Base-by-base conservation (phyloP, 2,329 filamentous ascomycete species). In the Aspergillus terreus region DNA sequence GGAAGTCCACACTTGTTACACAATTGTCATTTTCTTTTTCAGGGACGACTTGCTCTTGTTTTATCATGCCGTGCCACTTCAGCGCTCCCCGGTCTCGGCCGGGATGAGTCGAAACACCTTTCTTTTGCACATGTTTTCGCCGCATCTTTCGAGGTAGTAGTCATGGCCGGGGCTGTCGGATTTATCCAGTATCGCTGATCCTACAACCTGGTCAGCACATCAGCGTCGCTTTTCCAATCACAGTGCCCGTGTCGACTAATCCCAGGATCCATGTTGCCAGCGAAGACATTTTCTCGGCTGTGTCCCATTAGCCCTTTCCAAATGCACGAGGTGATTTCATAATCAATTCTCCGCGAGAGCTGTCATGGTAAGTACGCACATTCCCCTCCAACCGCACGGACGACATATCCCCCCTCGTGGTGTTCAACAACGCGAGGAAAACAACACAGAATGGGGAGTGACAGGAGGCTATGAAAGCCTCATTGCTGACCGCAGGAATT, bases 1-100 rank as follows among this genome's bases (percentile, higher is more conserved):
- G 50, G 19, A 45, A 17, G 32, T 30, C 33, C 47, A 38, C 51
- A 44, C 44, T 47, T 42, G 62, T 63, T 55, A 59, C 58, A 64
- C 63, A 30, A 38, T 54, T 42, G 43, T 21, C 14, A 46, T 53
- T 53, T 49, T 53, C 49, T 25, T 44, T 54, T 53, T 47, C 44
- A 48, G 46, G 44, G 41, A 30, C 30, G 23, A 51, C 36, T 42
- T 42, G 14, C 11, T 42, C 38, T 41, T 44, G 32, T 52, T 32
- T 38, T 47, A 47, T 38, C 48, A 44, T 55, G 47, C 49, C 47
- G 54, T 59, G 51, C 50, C 54, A 60, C 54, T 58, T 51, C 51
- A 49, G 48, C 52, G 40, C 49, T 57, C 49, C 51, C 48, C 49
- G 54, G 44, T 54, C 43, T 51, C 54, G 53, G 33, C 57, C 47